A percentile compares a stretch with the other conserved stretches of the same genome.
Evolutionary conservation across 805 yeast species (phyloP).

Genomic region (Pichia sporocuriosa): DNA sequence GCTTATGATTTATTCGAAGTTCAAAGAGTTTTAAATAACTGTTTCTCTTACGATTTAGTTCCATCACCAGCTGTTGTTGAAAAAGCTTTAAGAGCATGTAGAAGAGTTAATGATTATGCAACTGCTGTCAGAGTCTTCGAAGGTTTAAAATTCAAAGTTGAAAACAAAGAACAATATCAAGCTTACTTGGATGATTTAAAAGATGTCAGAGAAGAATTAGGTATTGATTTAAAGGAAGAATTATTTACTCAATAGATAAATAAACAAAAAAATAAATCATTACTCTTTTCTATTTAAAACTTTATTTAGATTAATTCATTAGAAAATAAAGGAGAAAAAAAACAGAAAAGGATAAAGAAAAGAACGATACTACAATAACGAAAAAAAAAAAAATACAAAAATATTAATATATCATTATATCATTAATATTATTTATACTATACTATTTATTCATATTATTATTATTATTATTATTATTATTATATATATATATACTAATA

Average conservation of each 20-base stretch:
- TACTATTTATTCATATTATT: no score
- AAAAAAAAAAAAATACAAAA: no score
- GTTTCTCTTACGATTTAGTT: slow-evolving; percentile 96
- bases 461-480: no score
- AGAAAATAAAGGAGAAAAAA: no score
- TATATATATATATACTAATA: no score
- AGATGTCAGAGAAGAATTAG: slow-evolving; percentile 86
- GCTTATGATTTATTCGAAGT: slow-evolving; percentile 85
- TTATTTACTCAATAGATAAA: slow-evolving; percentile 40
- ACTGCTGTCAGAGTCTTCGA: slow-evolving; percentile 98
- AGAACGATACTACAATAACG: no score
- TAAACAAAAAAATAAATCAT: background rate
- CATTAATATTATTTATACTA: no score
- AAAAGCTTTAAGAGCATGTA: slow-evolving; percentile 93
- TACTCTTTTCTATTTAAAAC: background rate
- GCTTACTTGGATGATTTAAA: slow-evolving; percentile 94
- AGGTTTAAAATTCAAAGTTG: slow-evolving; percentile 94
- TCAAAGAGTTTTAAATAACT: slow-evolving; percentile 93
- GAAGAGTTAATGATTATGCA: slow-evolving; percentile 98
- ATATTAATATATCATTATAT: no score
- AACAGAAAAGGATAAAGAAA: no score
- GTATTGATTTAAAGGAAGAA: slow-evolving; percentile 89
- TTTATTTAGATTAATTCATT: no score
- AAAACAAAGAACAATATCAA: slow-evolving; percentile 85
- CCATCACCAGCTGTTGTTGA: slow-evolving; percentile 96